Conservation (phyloP, 2,329 filamentous ascomycete species). For the Ascochyta clinopodiicola region DNA sequence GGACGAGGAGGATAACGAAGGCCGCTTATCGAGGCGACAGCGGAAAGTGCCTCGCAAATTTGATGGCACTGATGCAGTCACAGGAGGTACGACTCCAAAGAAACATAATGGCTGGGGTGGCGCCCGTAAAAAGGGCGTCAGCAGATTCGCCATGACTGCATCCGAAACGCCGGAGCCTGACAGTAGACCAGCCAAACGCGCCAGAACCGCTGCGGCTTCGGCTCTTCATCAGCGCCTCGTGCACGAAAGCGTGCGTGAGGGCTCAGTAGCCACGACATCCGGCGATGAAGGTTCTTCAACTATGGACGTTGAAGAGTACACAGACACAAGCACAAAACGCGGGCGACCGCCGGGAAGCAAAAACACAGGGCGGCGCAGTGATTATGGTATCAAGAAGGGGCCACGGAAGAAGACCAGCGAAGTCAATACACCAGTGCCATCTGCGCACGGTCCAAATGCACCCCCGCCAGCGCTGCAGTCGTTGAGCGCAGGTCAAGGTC, state of each 20-base stretch:
- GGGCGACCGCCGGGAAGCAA: conserved; percentile 55
- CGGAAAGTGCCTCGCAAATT: conserved; percentile 46
- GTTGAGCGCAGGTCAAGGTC: conserved; percentile 47
- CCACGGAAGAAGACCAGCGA: conserved; percentile 49
- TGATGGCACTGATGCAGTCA: conserved; percentile 40
- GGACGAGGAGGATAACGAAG: conserved; percentile 46
- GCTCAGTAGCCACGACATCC: conserved; percentile 47
- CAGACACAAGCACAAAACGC: conserved; percentile 35
- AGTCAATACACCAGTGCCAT: conserved; percentile 26
- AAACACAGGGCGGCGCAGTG: conserved; percentile 54
- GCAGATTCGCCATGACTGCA: conserved; percentile 35
- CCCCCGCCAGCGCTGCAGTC: conserved; percentile 42
- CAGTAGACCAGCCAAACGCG: conserved; percentile 38
- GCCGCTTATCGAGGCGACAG: conserved; percentile 41
- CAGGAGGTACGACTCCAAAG: conserved; percentile 41
- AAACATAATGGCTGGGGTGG: conserved; percentile 48
- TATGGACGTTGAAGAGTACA: conserved; percentile 38
- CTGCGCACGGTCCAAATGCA: conserved; percentile 31
- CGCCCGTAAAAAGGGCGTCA: conserved; percentile 47
- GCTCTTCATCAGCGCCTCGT: conserved; percentile 51
- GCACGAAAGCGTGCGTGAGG: conserved; percentile 53
- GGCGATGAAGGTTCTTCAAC: conserved; percentile 45
- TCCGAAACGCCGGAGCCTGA: conserved; percentile 49
- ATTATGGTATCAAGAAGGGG: conserved; percentile 58
- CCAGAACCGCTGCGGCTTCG: conserved; percentile 32